A percentile compares a stretch with the other conserved stretches of the same genome.
Evolutionary conservation across 768 basidiomycete species (phyloP).

Genomic region (Multifurca ochricompacta): DNA sequence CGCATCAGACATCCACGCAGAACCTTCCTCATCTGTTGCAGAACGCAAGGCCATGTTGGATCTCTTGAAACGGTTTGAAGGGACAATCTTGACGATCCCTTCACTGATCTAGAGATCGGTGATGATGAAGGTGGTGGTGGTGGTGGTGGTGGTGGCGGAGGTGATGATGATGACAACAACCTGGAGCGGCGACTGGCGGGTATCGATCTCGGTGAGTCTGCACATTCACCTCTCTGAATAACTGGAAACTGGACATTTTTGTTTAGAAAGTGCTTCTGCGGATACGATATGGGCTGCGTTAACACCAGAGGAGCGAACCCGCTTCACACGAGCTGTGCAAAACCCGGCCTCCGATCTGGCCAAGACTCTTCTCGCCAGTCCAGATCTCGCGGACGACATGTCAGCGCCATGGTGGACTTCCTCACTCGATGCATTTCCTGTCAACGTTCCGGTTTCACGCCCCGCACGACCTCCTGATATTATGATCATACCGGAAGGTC

Average conservation of each 20-base stretch:
- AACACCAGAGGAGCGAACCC: slow-evolving; percentile 48
- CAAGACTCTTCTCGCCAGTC: slow-evolving; percentile 49
- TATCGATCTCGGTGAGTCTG: slow-evolving; percentile 59
- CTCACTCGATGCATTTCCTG: background rate
- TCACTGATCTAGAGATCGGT: slow-evolving; percentile 29
- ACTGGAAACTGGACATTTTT: background rate
- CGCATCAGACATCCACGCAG: slow-evolving; percentile 50
- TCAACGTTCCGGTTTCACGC: slow-evolving; percentile 1
- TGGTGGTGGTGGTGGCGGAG: background rate
- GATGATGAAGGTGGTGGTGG: slow-evolving; percentile 26
- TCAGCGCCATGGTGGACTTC: slow-evolving; percentile 64
- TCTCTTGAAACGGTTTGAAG: slow-evolving; percentile 64
- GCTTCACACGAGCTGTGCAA: slow-evolving; percentile 49
- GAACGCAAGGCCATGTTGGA: slow-evolving; percentile 64
- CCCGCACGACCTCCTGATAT: slow-evolving; percentile 36
- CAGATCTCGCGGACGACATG: slow-evolving; percentile 43
- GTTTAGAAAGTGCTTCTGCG: slow-evolving; percentile 45
- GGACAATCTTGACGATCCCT: slow-evolving; percentile 36
- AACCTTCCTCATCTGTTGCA: slow-evolving; percentile 44
- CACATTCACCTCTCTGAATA: too few relatives aligned
- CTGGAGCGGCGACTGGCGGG: slow-evolving; percentile 44
- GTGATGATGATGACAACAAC: slow-evolving; percentile 32
- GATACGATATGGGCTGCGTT: slow-evolving; percentile 57
- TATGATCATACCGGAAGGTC: slow-evolving; percentile 37
- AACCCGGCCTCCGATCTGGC: slow-evolving; percentile 58